These are phyloP conservation scores for Fonsecaea erecta DNA, from an alignment of 2,329 filamentous ascomycete species.

Conservation along the genomic window DNA sequence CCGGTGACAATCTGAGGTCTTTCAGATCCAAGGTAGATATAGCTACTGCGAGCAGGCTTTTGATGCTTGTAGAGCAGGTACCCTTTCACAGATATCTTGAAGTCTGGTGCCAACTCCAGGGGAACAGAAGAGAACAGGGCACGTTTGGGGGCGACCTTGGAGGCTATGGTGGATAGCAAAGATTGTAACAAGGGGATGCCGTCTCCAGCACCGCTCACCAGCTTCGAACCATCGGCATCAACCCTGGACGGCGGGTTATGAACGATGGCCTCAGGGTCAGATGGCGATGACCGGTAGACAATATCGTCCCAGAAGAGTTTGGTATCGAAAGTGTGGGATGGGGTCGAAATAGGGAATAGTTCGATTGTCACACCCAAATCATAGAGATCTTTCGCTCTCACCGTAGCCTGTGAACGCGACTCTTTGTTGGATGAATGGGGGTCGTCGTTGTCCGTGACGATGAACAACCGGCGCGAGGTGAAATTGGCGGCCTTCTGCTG, in stretches of 20 bases:
- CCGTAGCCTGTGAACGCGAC: conserved; percentile 74
- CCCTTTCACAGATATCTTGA: conserved; percentile 89
- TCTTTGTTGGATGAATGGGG: conserved; percentile 76
- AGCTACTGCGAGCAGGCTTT: conserved; percentile 78
- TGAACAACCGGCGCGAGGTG: conserved; percentile 86
- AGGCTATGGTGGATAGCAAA: conserved; percentile 85
- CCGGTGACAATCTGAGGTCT: conserved; percentile 77
- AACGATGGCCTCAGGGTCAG: conserved; percentile 69
- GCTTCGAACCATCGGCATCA: conserved; percentile 50
- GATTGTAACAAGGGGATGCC: conserved; percentile 79
- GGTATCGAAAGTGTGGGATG: conserved; percentile 75
- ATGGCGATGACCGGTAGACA: conserved; percentile 75
- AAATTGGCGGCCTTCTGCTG: conserved; percentile 95
- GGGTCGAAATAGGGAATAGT: conserved; percentile 81
- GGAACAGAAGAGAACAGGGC: conserved; percentile 85
- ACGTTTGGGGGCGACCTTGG: conserved; percentile 82
- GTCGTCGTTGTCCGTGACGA: conserved; percentile 92
- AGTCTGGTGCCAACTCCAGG: conserved; percentile 80
- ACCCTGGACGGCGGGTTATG: conserved; percentile 48
- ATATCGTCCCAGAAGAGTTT: conserved; percentile 96
- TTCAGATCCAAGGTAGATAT: conserved; percentile 87
- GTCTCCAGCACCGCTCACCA: conserved; percentile 70
- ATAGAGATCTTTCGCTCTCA: conserved; percentile 91
- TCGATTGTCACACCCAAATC: conserved; percentile 91
- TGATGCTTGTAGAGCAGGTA: conserved; percentile 89